phyloP scores from a whole-genome alignment of 768 basidiomycete species.

The Phaeolepiota aurea region DNA sequence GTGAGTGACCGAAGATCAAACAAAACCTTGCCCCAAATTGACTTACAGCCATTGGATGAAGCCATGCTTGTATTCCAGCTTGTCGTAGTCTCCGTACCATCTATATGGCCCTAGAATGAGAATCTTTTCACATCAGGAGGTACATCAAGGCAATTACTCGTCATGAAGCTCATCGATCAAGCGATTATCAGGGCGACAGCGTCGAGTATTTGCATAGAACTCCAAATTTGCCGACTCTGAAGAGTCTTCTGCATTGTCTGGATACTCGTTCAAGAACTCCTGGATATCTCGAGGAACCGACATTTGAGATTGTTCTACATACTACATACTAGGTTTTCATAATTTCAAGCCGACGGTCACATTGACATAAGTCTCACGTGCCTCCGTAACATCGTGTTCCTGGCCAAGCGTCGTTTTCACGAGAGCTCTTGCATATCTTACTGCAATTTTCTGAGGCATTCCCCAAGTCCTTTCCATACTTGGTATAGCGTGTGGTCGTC shows the following conservation, averaged over 20 bases:
- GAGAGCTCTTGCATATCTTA: not conserved
- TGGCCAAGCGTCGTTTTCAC: not conserved
- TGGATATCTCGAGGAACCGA: slow-evolving; percentile 46
- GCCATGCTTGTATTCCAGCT: slow-evolving; percentile 60
- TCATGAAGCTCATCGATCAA: slow-evolving; percentile 57
- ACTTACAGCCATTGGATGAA: slow-evolving; percentile 78
- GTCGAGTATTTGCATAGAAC: slow-evolving; percentile 52
- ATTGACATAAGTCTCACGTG: not conserved
- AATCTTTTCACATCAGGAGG: not conserved
- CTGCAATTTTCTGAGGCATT: not conserved
- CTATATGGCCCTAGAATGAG: slow-evolving; percentile 21
- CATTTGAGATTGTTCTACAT: slow-evolving; percentile 19
- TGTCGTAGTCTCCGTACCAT: slow-evolving; percentile 56
- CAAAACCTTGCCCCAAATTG: not conserved
- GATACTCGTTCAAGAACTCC: slow-evolving; percentile 51
- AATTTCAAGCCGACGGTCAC: not conserved
- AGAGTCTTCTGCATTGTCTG: slow-evolving; percentile 29
- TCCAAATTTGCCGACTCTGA: slow-evolving; percentile 37
- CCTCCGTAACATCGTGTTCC: not conserved
- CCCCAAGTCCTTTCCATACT: not conserved
- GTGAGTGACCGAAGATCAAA: slow-evolving; percentile 1
- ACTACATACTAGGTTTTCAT: no score
- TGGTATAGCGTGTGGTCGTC: not conserved
- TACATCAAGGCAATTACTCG: slow-evolving; percentile 26
- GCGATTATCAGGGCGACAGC: slow-evolving; percentile 54